Evolutionary conservation across 306 rosid genomes (phyloP), one percentile per base, ranked within the genome.

Genomic region (Datisca glomerata): DNA sequence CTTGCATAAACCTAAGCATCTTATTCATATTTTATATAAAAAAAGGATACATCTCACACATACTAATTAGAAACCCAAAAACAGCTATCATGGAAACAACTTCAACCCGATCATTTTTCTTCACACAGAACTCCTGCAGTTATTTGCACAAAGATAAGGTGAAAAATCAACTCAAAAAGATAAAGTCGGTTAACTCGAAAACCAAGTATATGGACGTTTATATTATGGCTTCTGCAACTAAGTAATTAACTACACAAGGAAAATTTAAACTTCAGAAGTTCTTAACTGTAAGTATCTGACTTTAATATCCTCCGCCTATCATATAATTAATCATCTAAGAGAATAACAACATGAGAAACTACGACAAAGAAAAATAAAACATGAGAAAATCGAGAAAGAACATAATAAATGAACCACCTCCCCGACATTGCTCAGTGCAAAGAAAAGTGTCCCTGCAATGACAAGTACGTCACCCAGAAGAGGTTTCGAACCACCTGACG

Each of bases 51-150:
- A 48, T 38, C 64, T 72, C 72, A 57, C 64, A 51, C 4, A 55
- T 35, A 25, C 66, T 76, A 29, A 72, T 65, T 44, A 76, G 49
- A 18, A 56, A 64, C 37, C 79, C 93, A 45, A 34, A 80, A 53
- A 67, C 40, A 35, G 85, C 81, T 3, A 80, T 23, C 93, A 80
- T 80, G 34, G 60, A 39, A 49, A 80, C 60, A 1, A 64, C 72
- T 61, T 80, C 93, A 24, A 70, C 54, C 1, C 69, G 79, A 37
- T 80, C 81, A 27, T 70, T 76, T 41, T 55, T 64, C 74, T 76
- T 80, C 1, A 73, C 85, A 54, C 65, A 76, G 29, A 64, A 80
- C 55, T 80, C 93, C 85, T 80, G 74, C 72, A 59, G 42, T 65
- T 43, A 28, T 28, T 8, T 12, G 11, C 10, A 28, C 33, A 28